phyloP scores from a whole-genome alignment of 495 filamentous ascomycete species.

The Friedmanniomyces simplex region DNA sequence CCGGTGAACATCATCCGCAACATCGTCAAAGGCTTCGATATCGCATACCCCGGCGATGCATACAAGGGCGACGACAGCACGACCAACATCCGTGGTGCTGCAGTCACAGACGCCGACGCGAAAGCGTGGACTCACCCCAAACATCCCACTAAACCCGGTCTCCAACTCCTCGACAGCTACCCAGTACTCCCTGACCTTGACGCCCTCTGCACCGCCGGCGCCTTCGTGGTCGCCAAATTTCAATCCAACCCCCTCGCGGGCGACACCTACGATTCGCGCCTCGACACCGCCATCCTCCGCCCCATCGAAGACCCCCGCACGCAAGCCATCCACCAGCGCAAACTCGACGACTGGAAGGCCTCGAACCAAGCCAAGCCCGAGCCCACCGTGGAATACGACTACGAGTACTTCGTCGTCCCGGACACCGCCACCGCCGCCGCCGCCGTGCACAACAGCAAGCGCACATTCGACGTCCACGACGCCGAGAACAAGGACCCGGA shows the following conservation, averaged over 20 bases:
- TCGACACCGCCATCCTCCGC: slow-evolving; percentile 68
- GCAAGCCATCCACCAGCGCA: slow-evolving; percentile 32
- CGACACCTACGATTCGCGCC: slow-evolving; percentile 60
- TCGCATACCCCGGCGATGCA: slow-evolving; percentile 59
- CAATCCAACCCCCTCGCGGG: slow-evolving; percentile 62
- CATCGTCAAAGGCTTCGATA: slow-evolving; percentile 75
- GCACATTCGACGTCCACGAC: slow-evolving; percentile 62
- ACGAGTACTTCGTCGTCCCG: slow-evolving; percentile 68
- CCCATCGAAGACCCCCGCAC: slow-evolving; percentile 44
- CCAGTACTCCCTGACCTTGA: slow-evolving; percentile 82
- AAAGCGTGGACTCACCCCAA: slow-evolving; percentile 63
- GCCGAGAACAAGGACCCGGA: slow-evolving; percentile 54
- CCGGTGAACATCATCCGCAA: slow-evolving; percentile 72
- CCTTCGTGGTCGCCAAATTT: slow-evolving; percentile 84
- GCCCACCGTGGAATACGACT: slow-evolving; percentile 56
- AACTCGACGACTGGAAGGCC: slow-evolving; percentile 46
- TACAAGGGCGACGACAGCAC: slow-evolving; percentile 43
- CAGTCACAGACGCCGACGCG: slow-evolving; percentile 45
- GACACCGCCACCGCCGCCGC: slow-evolving; percentile 41
- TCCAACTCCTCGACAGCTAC: slow-evolving; percentile 68
- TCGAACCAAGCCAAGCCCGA: slow-evolving; percentile 49
- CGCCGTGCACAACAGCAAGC: slow-evolving; percentile 51
- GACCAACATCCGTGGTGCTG: slow-evolving; percentile 43
- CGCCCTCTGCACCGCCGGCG: slow-evolving; percentile 74
- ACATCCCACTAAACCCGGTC: slow-evolving; percentile 71